A percentile compares a stretch with the other conserved stretches of the same genome.
Evolutionary conservation across 2,329 filamentous ascomycete genomes (phyloP).

Genomic region (Drechslerella stenobrocha): DNA sequence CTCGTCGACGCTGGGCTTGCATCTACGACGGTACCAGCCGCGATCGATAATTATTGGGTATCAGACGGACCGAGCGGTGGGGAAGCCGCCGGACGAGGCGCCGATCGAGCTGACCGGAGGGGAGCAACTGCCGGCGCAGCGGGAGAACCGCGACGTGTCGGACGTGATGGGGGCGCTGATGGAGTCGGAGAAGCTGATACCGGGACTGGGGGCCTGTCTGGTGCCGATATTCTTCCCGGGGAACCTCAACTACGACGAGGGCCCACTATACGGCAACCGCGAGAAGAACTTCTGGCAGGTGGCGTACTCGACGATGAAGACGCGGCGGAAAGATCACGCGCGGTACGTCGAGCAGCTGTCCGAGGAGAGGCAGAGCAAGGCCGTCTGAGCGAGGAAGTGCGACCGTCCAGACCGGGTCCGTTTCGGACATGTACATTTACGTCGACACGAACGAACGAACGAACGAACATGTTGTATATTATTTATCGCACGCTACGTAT

Average conservation of each 20-base stretch:
- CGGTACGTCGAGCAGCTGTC: constrained; percentile 15
- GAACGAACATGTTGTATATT: too few species aligned
- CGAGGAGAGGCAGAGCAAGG: neutral
- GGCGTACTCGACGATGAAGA: constrained; percentile 38
- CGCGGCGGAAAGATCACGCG: constrained; percentile 29
- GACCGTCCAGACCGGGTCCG: too few species aligned
- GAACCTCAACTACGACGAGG: constrained; percentile 34
- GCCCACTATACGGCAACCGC: constrained; percentile 35
- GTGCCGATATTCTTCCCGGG: constrained; percentile 54
- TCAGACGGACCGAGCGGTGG: constrained; percentile 31
- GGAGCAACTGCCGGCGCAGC: constrained; percentile 46
- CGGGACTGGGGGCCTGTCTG: constrained; percentile 54
- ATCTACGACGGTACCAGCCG: constrained; percentile 49
- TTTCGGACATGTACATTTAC: too few species aligned
- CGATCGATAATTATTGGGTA: constrained; percentile 45
- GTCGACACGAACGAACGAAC: too few species aligned
- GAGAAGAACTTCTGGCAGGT: constrained; percentile 48
- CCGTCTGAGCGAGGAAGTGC: too few species aligned
- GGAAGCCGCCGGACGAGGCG: constrained; percentile 27
- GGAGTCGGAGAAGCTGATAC: constrained; percentile 54
- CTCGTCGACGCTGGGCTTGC: constrained; percentile 54
- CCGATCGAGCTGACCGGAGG: constrained; percentile 9
- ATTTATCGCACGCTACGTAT: too few species aligned
- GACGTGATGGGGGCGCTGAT: constrained; percentile 55
- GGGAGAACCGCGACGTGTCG: constrained; percentile 52